phyloP scores from a whole-genome alignment of 179 eudicot genomes.

The Heliamphora ciliata region DNA sequence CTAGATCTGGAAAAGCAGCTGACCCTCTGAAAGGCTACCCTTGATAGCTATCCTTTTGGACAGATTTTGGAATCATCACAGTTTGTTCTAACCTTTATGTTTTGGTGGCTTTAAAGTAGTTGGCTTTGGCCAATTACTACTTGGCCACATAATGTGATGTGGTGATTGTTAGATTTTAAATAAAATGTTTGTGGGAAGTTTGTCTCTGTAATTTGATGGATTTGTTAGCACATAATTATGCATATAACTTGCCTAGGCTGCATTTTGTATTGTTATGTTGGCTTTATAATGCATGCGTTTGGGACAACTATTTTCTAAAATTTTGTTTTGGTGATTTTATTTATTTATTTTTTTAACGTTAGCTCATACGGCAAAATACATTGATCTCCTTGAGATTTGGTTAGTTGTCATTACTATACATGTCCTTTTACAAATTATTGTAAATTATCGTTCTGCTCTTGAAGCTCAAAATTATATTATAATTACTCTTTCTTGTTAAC shows the following conservation, averaged over 20 bases:
- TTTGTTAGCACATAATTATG: not conserved
- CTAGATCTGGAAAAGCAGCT: slow-evolving; percentile 81
- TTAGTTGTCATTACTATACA: too few relatives aligned
- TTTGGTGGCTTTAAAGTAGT: not conserved
- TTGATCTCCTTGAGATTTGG: too few relatives aligned
- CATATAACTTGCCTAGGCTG: not conserved
- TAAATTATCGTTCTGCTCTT: too few relatives aligned
- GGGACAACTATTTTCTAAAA: too few relatives aligned
- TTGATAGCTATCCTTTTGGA: slow-evolving; percentile 16
- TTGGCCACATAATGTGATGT: not conserved
- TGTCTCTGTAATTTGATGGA: not conserved
- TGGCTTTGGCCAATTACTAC: not conserved
- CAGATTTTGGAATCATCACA: not conserved
- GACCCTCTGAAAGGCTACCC: slow-evolving; percentile 52
- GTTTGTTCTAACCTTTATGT: not conserved
- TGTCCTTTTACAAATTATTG: too few relatives aligned
- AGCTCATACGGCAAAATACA: too few relatives aligned
- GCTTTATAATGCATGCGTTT: too few relatives aligned
- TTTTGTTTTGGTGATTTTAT: too few relatives aligned
- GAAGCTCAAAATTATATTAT: too few relatives aligned
- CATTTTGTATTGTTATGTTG: too few relatives aligned
- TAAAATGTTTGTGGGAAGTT: not conserved
- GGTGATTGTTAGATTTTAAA: not conserved
- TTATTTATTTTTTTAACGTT: too few relatives aligned
- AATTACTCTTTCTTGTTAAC: too few relatives aligned